phyloP scores from a whole-genome alignment of 805 yeast genomes.

The Candida coquimbonensis region DNA sequence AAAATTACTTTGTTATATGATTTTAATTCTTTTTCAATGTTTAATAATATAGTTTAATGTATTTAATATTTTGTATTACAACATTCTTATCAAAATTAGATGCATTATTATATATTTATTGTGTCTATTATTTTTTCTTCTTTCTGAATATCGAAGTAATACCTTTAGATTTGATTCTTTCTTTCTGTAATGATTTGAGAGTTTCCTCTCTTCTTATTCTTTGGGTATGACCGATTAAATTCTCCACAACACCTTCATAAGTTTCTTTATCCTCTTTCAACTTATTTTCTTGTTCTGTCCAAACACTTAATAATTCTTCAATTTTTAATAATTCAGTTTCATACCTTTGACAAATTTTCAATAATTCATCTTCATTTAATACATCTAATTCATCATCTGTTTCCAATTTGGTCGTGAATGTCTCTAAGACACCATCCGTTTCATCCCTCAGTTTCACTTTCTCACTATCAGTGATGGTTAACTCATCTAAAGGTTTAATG shows the following conservation, averaged over 20 bases:
- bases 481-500: slow-evolving; percentile 21
- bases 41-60: too few relatives aligned
- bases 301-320: slow-evolving; percentile 35
- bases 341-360: slow-evolving; percentile 29
- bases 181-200: slow-evolving; percentile 28
- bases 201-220: slow-evolving; percentile 51
- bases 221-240: slow-evolving; percentile 86
- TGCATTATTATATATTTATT: background rate
- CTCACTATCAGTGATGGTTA: slow-evolving; percentile 29
- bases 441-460: slow-evolving; percentile 17
- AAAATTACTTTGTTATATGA: background rate
- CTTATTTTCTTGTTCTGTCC: slow-evolving; percentile 45
- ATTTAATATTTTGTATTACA: too few relatives aligned
- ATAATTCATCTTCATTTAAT: slow-evolving; percentile 31
- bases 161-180: slow-evolving; percentile 16
- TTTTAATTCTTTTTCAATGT: too few relatives aligned
- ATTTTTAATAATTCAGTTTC: slow-evolving; percentile 29
- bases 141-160: slow-evolving; percentile 7
- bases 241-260: slow-evolving; percentile 83
- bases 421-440: slow-evolving; percentile 19
- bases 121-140: slow-evolving; percentile 1
- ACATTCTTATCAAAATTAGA: too few relatives aligned
- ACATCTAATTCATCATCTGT: slow-evolving; percentile 13
- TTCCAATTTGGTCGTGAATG: slow-evolving; percentile 8
- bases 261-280: slow-evolving; percentile 61